Evolutionary conservation across 2,329 filamentous ascomycete species (phyloP).

Genomic region (Lecanoromycetidae sp.): DNA sequence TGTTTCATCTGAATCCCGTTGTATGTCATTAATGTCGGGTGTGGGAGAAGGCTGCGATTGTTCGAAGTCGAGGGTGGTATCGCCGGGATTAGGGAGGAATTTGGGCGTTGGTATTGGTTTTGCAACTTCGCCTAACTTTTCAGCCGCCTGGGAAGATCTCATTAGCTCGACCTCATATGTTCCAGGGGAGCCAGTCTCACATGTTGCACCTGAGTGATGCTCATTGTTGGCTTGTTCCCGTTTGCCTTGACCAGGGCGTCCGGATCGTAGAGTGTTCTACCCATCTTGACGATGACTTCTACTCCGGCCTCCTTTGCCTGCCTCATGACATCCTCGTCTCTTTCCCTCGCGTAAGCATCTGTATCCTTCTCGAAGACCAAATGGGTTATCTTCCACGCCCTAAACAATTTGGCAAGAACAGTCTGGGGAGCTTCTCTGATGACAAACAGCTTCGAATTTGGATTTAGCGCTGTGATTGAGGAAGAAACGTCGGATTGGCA

Average conservation of each 20-base stretch:
- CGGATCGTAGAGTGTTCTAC: conserved; percentile 62
- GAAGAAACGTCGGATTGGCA: conserved; percentile 59
- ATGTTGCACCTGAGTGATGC: conserved; percentile 50
- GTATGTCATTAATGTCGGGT: conserved; percentile 49
- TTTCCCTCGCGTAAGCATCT: conserved; percentile 55
- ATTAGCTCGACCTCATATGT: background rate
- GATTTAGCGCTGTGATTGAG: conserved; percentile 56
- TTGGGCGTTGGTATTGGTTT: conserved; percentile 49
- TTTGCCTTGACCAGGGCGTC: conserved; percentile 56
- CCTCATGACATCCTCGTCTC: conserved; percentile 48
- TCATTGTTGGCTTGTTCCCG: conserved; percentile 61
- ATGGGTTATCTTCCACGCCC: conserved; percentile 61
- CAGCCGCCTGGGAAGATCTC: conserved; percentile 40
- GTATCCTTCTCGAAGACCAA: conserved; percentile 70
- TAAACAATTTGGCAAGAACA: conserved; percentile 59
- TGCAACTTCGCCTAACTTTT: conserved; percentile 50
- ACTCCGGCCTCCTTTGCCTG: conserved; percentile 55
- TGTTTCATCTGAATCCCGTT: conserved; percentile 42
- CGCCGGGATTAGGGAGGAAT: conserved; percentile 51
- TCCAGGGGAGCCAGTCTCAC: conserved; percentile 14
- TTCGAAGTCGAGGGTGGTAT: conserved; percentile 48
- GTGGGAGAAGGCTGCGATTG: conserved; percentile 39
- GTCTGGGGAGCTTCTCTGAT: conserved; percentile 61
- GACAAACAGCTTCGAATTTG: conserved; percentile 58
- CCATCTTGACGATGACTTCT: conserved; percentile 50